Conservation (phyloP, 2,329 filamentous ascomycete genomes). For the Botrytis porri region DNA sequence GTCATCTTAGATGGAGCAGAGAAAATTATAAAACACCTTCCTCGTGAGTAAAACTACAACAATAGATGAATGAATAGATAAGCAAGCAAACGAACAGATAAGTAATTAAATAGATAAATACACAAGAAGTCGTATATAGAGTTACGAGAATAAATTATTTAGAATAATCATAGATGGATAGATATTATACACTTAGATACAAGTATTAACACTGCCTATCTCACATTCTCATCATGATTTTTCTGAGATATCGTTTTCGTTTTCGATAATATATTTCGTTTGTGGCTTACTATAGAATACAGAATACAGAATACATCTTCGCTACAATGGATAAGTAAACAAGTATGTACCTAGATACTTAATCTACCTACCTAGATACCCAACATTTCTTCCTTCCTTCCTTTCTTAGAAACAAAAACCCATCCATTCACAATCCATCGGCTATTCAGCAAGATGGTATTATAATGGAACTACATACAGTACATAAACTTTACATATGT, state of each 20-base stretch:
- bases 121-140: neutral
- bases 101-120: neutral
- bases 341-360: neutral
- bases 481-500: neutral
- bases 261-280: neutral
- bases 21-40: neutral
- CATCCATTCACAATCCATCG: neutral
- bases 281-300: neutral
- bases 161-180: neutral
- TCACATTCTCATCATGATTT: accelerated
- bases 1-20: neutral
- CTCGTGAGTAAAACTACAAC: too few relatives aligned
- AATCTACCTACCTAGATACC: neutral
- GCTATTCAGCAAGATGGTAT: neutral
- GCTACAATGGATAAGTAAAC: neutral
- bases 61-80: neutral
- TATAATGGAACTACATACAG: neutral
- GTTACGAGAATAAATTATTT: neutral
- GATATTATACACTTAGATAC: accelerated
- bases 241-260: neutral
- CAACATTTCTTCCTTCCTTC: neutral
- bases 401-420: neutral
- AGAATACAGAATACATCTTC: neutral
- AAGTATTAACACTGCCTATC: neutral
- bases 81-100: too few relatives aligned